A percentile compares a stretch with the other conserved stretches of the same genome.
Conservation (phyloP, 371 early-diverging fungal species). For the Mortierella sp. region DNA sequence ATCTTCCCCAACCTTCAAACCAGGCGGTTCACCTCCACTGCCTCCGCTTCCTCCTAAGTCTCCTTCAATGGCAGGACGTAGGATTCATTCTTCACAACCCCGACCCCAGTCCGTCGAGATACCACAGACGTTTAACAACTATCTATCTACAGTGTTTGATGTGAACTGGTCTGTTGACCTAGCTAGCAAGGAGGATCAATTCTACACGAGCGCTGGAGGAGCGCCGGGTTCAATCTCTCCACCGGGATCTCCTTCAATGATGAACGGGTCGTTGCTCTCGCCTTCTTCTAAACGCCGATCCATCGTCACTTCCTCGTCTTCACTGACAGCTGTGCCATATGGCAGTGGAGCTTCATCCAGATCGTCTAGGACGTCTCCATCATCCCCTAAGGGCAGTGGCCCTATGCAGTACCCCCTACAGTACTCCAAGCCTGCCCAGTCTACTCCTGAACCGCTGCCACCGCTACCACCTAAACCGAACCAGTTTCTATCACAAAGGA, state of each 20-base stretch:
- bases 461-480: too few species aligned
- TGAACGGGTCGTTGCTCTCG: constrained; percentile 7
- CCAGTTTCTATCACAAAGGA: too few species aligned
- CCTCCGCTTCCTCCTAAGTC: not conserved
- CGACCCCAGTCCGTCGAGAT: constrained; percentile 31
- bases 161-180: constrained; percentile 43
- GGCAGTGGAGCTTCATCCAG: too few species aligned
- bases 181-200: constrained; percentile 24
- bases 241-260: not conserved
- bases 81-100: constrained; percentile 1
- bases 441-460: too few species aligned
- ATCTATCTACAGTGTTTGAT: constrained; percentile 36
- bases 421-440: too few species aligned
- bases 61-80: not conserved
- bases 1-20: constrained; percentile 3
- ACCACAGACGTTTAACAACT: constrained; percentile 32
- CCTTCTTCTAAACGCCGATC: constrained; percentile 8
- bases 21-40: not conserved
- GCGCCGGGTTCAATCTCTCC: too few species aligned
- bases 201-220: constrained; percentile 11
- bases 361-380: too few species aligned
- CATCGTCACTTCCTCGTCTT: constrained; percentile 1
- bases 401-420: too few species aligned
- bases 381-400: too few species aligned
- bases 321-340: not conserved